A percentile compares a stretch with the other conserved stretches of the same genome.
Conservation (phyloP, 2,329 filamentous ascomycete genomes). For the Phyllosticta citriasiana region DNA sequence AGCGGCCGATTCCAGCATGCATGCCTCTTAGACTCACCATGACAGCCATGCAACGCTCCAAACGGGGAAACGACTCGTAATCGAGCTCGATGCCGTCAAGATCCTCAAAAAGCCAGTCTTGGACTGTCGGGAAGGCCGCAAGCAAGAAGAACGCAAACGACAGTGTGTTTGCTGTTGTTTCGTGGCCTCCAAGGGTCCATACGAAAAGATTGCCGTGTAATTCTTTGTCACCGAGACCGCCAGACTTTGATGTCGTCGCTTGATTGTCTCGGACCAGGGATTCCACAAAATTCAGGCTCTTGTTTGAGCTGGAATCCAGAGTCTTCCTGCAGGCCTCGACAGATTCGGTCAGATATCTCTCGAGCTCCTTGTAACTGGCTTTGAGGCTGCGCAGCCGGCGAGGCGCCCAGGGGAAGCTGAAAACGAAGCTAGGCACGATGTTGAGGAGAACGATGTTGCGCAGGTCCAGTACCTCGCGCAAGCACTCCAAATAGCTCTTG, state of each 20-base stretch:
- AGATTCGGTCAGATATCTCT: background rate
- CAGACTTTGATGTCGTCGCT: slow-evolving; percentile 62
- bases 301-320: background rate
- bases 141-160: slow-evolving; percentile 40
- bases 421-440: background rate
- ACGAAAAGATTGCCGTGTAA: slow-evolving; percentile 23
- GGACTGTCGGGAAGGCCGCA: slow-evolving; percentile 37
- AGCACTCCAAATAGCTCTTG: slow-evolving; percentile 16
- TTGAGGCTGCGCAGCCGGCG: background rate
- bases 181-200: slow-evolving; percentile 22
- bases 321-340: background rate
- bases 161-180: slow-evolving; percentile 37
- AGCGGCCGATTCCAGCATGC: background rate
- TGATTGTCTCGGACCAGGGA: slow-evolving; percentile 5
- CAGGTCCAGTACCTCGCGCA: slow-evolving; percentile 18
- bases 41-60: slow-evolving; percentile 37
- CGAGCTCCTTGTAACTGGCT: background rate
- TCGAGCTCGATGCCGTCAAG: slow-evolving; percentile 25
- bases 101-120: slow-evolving; percentile 44
- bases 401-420: slow-evolving; percentile 12
- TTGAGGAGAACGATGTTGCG: slow-evolving; percentile 15
- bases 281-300: background rate
- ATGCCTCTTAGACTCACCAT: slow-evolving; percentile 31
- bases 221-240: slow-evolving; percentile 45
- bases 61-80: slow-evolving; percentile 30